Evolutionary conservation across 2,329 filamentous ascomycete species (phyloP), one percentile per base, ranked within the genome.

Genomic region (Aureobasidium sp.): DNA sequence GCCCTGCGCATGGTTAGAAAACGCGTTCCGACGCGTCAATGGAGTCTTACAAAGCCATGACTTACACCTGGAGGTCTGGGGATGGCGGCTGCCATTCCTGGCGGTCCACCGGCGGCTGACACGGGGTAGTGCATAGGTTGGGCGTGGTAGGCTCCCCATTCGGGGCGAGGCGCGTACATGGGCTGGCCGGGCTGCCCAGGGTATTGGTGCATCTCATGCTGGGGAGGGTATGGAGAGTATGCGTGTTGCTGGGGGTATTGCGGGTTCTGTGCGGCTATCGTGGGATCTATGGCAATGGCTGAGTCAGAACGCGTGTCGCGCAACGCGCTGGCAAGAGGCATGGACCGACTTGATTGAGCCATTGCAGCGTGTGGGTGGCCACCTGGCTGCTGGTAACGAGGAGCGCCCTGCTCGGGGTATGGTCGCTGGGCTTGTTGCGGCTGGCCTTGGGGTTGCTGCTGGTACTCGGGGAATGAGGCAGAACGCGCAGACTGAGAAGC

Each of bases 341-440:
- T 84, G 79, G 90, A 96, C 91, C 90, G 90, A 96, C 92, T 96
- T 88, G 90, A 90, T 90, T 96, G 91, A 85, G 92, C 91, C 92
- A 97, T 97, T 87, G 87, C 88, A 86, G 87, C 84, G 78, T 85
- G 85, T 76, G 86, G 83, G 75, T 85, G 84, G 76, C 83, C 86
- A 79, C 84, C 84, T 76, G 90, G 86, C 39, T 58, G 85, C 78
- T 90, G 88, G 81, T 94, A 94, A 73, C 87, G 83, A 70, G 74
- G 76, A 65, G 61, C 54, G 47, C 61, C 53, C 29, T 49, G 47
- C 39, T 63, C 61, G 22, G 56, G 61, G 27, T 63, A 63, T 17
- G 61, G 35, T 24, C 49, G 49, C 22, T 53, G 60, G 29, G 31
- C 17, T 15, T 54, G 58, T 52, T 64, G 89, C 81, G 78, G 85